A percentile compares a stretch with the other conserved stretches of the same genome.
Evolutionary conservation across 768 basidiomycete species (phyloP).

Genomic region (Tylopilus intermedius): DNA sequence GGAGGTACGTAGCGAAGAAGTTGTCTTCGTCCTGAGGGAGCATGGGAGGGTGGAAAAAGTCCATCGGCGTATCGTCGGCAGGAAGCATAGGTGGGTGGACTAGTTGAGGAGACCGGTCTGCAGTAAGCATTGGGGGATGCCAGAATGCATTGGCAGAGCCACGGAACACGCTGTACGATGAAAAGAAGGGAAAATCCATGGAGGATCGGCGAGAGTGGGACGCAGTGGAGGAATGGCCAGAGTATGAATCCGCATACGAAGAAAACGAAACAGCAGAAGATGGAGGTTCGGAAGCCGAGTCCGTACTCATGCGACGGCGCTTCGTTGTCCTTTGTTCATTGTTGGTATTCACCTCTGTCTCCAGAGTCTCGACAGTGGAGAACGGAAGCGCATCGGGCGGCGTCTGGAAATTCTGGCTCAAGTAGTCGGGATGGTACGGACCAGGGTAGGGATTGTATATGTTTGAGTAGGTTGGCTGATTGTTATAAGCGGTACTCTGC

Average conservation of each 20-base stretch:
- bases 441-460: slow-evolving; percentile 55
- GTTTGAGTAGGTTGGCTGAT: slow-evolving; percentile 28
- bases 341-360: slow-evolving; percentile 33
- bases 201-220: slow-evolving; percentile 59
- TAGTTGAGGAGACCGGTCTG: slow-evolving; percentile 51
- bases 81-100: slow-evolving; percentile 72
- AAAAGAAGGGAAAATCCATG: slow-evolving; percentile 62
- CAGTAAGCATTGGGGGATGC: slow-evolving; percentile 73
- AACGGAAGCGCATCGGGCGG: slow-evolving; percentile 52
- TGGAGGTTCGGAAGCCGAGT: slow-evolving; percentile 45
- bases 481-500: slow-evolving; percentile 24
- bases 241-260: slow-evolving; percentile 59
- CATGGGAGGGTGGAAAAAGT: slow-evolving; percentile 64
- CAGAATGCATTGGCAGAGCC: slow-evolving; percentile 59
- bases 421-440: slow-evolving; percentile 70
- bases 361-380: slow-evolving; percentile 43
- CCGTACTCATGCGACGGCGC: slow-evolving; percentile 67
- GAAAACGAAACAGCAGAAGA: slow-evolving; percentile 62
- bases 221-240: slow-evolving; percentile 50
- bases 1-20: slow-evolving; percentile 49
- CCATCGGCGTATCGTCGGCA: slow-evolving; percentile 62
- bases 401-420: slow-evolving; percentile 47
- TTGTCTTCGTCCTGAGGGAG: slow-evolving; percentile 61
- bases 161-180: slow-evolving; percentile 48
- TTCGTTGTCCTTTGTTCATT: slow-evolving; percentile 47